Base-by-base conservation (phyloP, 495 filamentous ascomycete species). In the Talaromyces trachyspermus region DNA sequence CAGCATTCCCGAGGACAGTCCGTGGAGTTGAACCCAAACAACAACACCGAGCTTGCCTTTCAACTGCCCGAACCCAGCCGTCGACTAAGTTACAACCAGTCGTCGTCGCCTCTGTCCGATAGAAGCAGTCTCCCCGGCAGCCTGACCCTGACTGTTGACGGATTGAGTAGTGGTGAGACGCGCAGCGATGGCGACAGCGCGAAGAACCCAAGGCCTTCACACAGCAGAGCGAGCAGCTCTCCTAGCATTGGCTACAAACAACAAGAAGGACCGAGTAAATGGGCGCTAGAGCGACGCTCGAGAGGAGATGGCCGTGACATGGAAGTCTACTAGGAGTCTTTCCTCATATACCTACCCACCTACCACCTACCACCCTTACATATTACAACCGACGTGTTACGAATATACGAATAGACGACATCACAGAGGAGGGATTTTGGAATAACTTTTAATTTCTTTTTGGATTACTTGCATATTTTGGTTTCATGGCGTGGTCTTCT, bases 161-260 rank as follows among this genome's bases (percentile, higher is more conserved):
- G 10, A 9, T 33, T 32, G 19, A 41, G 12, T 5, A 15, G 11
- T 30, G 33, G 19, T 18, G 39, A 42, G 23, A 42, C 14, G 26
- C 39, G 23, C 20, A 44, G 33, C 11, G 18, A 6, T 15, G 14
- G 33, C 2, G 18, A 37, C 12, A 26, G 12, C 26, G 22, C 8
- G 19, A 22, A 39, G 47, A 8, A 32, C 53, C 25, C 27, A 4
- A 27, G 38, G 42, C 20, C 46, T 10, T 40, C 46, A n/a, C 60
- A 64, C 14, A 64, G 59, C 33, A 47, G 60, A 30, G 49, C 48
- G 14, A 56, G 56, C 46, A 60, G 72, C 22, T 76, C 73, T 17
- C 66, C 72, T 8, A 80, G 77, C 43, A 76, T 83, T 24, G 78
- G 76, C 38, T 83, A 83, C 50, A 60, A 61, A 17, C 69, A 70